Evolutionary conservation across 2,329 filamentous ascomycete genomes (phyloP).

Genomic region (Aspergillus neotritici): DNA sequence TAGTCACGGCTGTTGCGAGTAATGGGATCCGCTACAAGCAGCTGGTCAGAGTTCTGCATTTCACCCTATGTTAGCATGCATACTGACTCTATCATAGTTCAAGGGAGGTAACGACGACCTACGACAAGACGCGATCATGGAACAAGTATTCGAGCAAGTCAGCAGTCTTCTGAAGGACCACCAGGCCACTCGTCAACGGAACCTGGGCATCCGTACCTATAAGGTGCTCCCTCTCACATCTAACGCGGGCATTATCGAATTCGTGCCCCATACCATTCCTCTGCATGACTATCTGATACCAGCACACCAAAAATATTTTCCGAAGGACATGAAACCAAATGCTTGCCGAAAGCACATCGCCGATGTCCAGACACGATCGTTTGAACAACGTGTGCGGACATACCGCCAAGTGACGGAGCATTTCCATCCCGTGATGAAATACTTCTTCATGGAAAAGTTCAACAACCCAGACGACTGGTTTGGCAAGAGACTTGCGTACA

Average conservation of each 20-base stretch:
- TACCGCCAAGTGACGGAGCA: constrained; percentile 73
- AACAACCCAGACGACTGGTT: constrained; percentile 96
- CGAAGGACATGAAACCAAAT: constrained; percentile 70
- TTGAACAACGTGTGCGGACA: constrained; percentile 64
- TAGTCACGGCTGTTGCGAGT: constrained; percentile 73
- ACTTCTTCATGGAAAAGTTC: constrained; percentile 96
- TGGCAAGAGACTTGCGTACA: constrained; percentile 79
- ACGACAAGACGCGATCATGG: constrained; percentile 97
- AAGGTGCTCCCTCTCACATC: constrained; percentile 88
- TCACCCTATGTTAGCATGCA: neutral
- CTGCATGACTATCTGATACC: constrained; percentile 89
- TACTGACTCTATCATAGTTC: constrained; percentile 45
- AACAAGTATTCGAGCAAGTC: constrained; percentile 96
- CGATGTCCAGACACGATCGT: constrained; percentile 62
- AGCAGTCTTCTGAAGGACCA: constrained; percentile 84
- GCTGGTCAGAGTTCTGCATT: constrained; percentile 49
- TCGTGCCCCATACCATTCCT: constrained; percentile 87
- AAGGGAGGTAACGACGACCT: constrained; percentile 96
- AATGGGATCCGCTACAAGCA: constrained; percentile 81
- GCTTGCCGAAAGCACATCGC: constrained; percentile 75
- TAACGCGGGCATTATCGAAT: constrained; percentile 88
- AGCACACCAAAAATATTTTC: constrained; percentile 80
- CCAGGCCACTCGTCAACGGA: constrained; percentile 77
- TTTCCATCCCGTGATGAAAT: constrained; percentile 89
- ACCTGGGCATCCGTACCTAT: constrained; percentile 89